Evolutionary conservation across 371 early-diverging fungal species (phyloP), one percentile per base, ranked within the genome.

Genomic region (Quaeritorhiza haematococci): DNA sequence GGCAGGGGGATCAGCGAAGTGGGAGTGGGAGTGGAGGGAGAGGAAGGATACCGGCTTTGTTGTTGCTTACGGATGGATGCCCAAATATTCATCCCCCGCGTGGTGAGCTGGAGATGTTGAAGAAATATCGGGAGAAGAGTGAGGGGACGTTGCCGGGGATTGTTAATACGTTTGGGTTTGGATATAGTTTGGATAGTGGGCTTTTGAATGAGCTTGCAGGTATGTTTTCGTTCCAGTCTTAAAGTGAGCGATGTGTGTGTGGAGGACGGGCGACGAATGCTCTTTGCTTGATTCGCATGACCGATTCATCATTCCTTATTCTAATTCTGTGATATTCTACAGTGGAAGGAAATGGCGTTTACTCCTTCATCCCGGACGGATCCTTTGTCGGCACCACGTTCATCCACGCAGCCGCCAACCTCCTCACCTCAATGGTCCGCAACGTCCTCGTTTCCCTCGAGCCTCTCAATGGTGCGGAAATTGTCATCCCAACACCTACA

Each of bases 151-250:
- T 58, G 3, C 58, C 58, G 19, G 54, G 54, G 28, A 50, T 55
- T 32, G 26, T 71, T 33, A 53, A 57, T 56, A 64, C 71, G 27
- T 71, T 68, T 56, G 71, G 68, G 32, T 71, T 67, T 49, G 71
- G 71, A 28, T 62, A 64, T 61, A 45, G 23, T 42, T 50, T 68
- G 33, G 62, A 68, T 44, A 32, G 34, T 23, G 44, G 27, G 23
- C 53, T 67, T 17, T 41, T 71, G 23, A 29, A 43, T 26, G 26
- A 41, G 15, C 13, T 67, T 10, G 71, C 68, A 1, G 30, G 13
- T 69, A 48, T 33, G 29, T 55, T 5, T 67, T 67, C 47, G 63
- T 63, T 42, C 63, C 67, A 10, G 67, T 63, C n/a, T n/a, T n/a
- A n/a, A n/a, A n/a, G n/a, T n/a, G n/a, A n/a, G n/a, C n/a, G n/a